Base-by-base conservation (phyloP, 2,329 filamentous ascomycete genomes). In the Phialemoniopsis sp. region DNA sequence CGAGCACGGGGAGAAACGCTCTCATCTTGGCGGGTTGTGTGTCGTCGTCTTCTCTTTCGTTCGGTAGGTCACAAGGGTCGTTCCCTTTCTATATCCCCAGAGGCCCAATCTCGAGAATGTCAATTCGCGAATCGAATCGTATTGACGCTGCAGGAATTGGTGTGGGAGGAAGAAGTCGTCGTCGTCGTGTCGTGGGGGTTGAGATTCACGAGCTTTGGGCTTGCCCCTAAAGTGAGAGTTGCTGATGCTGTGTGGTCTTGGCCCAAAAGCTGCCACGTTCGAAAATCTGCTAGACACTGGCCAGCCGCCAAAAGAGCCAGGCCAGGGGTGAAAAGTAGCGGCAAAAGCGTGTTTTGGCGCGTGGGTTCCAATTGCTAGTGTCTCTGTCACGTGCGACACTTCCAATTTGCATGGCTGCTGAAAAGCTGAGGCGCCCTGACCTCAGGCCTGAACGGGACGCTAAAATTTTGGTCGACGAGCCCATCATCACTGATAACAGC, bases 1-100 rank as follows among this genome's bases (percentile, higher is more conserved):
- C 73, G 56, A 89, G 72, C 50, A 88, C 64, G 43, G 85, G 66
- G 46, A 87, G 68, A 56, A 86, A 63, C 44, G 69, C 58, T 60
- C 73, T 77, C 80, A 84, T 84, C 33, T 48, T 66, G 53, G 34
- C 32, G 17, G 29, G 40, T 16, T 21, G 15, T 32, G 34, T 42
- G 37, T 15, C 17, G n/a, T n/a, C 35, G 21, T 26, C 21, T 10
- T 26, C 10, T 26, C 10, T 26, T 10, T 26, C 21, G 21, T 26
- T n/a, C n/a, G n/a, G n/a, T n/a, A n/a, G n/a, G n/a, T n/a, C n/a
- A n/a, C n/a, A n/a, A n/a, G n/a, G n/a, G n/a, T n/a, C n/a, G n/a
- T n/a, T n/a, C n/a, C n/a, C n/a, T n/a, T n/a, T n/a, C n/a, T n/a
- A n/a, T n/a, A n/a, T n/a, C n/a, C n/a, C n/a, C n/a, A n/a, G n/a